A percentile compares a stretch with the other conserved stretches of the same genome.
These are phyloP conservation scores for Xylaria acuta DNA, from an alignment of 495 filamentous ascomycete species.

Conservation along the genomic window DNA sequence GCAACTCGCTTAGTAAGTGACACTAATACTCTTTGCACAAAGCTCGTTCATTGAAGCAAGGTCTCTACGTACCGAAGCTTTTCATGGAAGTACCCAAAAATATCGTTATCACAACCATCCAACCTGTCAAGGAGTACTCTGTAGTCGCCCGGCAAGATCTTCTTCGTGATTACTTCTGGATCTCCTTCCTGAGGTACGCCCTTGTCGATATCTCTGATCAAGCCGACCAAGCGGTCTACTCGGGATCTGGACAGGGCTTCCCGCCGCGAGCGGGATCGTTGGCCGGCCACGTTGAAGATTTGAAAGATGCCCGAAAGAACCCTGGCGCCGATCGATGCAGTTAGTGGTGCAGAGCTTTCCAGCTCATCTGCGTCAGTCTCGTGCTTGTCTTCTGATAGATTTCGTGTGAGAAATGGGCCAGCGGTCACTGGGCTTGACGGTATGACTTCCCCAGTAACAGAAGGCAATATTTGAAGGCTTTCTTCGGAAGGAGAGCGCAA, in stretches of 20 bases:
- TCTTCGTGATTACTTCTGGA: not conserved
- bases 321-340: not conserved
- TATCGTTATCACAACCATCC: not conserved
- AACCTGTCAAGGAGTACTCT: not conserved
- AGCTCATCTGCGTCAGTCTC: not conserved
- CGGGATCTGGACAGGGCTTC: not conserved
- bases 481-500: not conserved
- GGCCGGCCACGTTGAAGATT: constrained; percentile 2
- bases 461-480: not conserved
- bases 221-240: not conserved
- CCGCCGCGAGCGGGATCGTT: not conserved
- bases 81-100: constrained; percentile 8
- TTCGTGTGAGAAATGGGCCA: not conserved
- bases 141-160: constrained; percentile 11
- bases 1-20: not conserved
- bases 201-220: constrained; percentile 4
- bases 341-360: not conserved
- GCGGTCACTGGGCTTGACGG: not conserved
- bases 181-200: not conserved
- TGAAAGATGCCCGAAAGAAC: not conserved
- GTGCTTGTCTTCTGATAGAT: not conserved
- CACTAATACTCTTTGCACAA: too few species aligned
- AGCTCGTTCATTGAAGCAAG: not conserved
- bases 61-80: not conserved
- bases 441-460: not conserved